Evolutionary conservation across 1,284 basidiomycete species (phyloP), one percentile per base, ranked within the genome.

Genomic region (Marasmius fiardii): DNA sequence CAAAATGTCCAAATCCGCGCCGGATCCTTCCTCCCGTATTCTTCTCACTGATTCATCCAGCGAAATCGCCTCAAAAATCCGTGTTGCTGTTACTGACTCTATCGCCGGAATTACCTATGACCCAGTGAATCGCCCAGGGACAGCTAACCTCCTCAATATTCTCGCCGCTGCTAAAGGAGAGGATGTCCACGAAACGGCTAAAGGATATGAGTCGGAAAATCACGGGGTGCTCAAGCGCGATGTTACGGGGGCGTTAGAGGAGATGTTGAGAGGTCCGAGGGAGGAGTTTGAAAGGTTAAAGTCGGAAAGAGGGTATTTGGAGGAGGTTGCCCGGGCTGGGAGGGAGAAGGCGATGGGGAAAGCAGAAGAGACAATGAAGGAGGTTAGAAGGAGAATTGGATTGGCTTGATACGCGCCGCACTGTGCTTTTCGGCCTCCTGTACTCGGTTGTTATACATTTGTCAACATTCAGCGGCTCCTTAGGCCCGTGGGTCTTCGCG

Each of bases 1-100:
- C 10, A 98, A 98, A 71, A 98, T 98, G 95, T 97, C 94, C 41
- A 98, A 98, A 70, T 98, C 95, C 0, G 81, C 92, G 0, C 88
- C 88, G 0, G 86, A 92, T 65, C 63, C 82, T 1, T 74, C 82
- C n/a, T 95, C 93, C 1, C 88, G 94, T 24, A 93, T 98, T 62
- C 75, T 93, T 54, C 77, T 98, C 39, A 96, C 92, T 20, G 95
- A 98, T 67, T 72, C 81, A 0, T 69, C 82, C 1, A 65, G 74
- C 2, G 71, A 83, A 64, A 91, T 97, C 35, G 68, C 68, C 39
- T 66, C 76, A 20, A 97, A 97, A 70, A 80, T 98, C 60, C 84
- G 85, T 26, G 76, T 78, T 5, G 92, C 95, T 0, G 88, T 95
- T 1, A 98, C 95, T 0, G 95, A 98, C 68, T 90, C 91, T 0